Evolutionary conservation across 768 basidiomycete species (phyloP), one percentile per base, ranked within the genome.

Genomic region (Suillus bovinus): DNA sequence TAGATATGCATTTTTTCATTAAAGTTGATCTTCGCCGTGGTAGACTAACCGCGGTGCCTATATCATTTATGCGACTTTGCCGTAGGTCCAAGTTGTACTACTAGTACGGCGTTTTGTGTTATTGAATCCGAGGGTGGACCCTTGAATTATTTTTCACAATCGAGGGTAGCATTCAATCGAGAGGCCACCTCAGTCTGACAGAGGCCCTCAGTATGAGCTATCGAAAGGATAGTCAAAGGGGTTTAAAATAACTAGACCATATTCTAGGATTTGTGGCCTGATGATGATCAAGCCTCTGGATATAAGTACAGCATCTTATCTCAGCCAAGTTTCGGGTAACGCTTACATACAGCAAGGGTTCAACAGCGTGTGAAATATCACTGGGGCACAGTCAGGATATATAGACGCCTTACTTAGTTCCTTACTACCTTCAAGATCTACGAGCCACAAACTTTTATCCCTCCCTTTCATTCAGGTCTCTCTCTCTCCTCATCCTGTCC

Each of bases 381-480:
- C 2, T 24, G 36, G 20, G 54, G 54, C 54, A 38, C 33, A n/a
- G 53, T 36, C 53, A 6, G 47, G 27, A 10, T 49, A 52, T 52
- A 52, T 52, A 52, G 50, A 31, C 50, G 50, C 50, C 49, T 17
- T 31, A 56, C 36, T 38, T 27, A 27, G 36, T 54, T 54, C 33
- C 33, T 54, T 54, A 52, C 50, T 54, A 54, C 52, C 52, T 34
- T 34, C 33, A 52, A n/a, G 47, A 56, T 38, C 36, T 24, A 56
- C 60, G 47, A 44, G 24, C 33, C 41, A 56, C 50, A 27, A n/a
- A 41, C 47, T 27, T 55, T 46, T 54, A 16, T 34, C 27, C n/a
- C 38, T 58, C 38, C 39, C 36, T n/a, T 53, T 58, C 63, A 42
- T 61, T 62, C 50, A 33, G 14, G 14, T 55, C 33, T 58, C 41